Percentiles rank a stretch among this genome's conserved stretches.
Conservation (phyloP, 805 yeast genomes). For the Debaryomyces tyrocola region DNA sequence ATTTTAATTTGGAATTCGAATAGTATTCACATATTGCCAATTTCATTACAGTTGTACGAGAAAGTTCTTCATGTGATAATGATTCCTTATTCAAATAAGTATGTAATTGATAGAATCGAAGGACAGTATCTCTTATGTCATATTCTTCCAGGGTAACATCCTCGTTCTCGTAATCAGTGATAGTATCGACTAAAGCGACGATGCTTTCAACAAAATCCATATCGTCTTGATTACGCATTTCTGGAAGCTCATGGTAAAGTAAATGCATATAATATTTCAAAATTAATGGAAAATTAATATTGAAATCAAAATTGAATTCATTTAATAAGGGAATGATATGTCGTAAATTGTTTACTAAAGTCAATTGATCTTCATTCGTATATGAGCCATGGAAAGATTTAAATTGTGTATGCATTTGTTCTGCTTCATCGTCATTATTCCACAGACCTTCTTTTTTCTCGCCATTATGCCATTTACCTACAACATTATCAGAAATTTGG, state of each 20-base stretch:
- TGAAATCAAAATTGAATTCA: conserved; percentile 26
- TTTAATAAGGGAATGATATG: conserved; percentile 24
- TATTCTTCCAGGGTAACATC: conserved; percentile 16
- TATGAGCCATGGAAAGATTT: conserved; percentile 3
- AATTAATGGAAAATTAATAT: conserved; percentile 18
- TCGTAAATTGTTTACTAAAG: conserved; percentile 13
- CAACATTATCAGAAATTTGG: neutral
- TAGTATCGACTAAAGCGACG: conserved; percentile 16
- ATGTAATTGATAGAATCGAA: conserved; percentile 23
- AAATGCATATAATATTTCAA: conserved; percentile 23
- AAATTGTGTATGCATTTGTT: too few species aligned
- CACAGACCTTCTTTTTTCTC: neutral
- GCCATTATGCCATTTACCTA: neutral
- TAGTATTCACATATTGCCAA: conserved; percentile 10
- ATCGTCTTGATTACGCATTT: conserved; percentile 17
- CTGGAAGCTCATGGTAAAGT: conserved; percentile 20
- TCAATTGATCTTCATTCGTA: conserved; percentile 13
- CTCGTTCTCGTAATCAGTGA: conserved; percentile 30
- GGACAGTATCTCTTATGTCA: conserved; percentile 21
- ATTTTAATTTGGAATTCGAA: neutral
- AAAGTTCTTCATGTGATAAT: conserved; percentile 5
- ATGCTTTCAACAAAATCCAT: conserved; percentile 20
- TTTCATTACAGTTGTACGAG: conserved; percentile 31
- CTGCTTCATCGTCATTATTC: too few species aligned
- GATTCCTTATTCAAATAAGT: conserved; percentile 12